Evolutionary conservation across 805 yeast species (phyloP), one percentile per base, ranked within the genome.

Genomic region (Pichia scutulata): DNA sequence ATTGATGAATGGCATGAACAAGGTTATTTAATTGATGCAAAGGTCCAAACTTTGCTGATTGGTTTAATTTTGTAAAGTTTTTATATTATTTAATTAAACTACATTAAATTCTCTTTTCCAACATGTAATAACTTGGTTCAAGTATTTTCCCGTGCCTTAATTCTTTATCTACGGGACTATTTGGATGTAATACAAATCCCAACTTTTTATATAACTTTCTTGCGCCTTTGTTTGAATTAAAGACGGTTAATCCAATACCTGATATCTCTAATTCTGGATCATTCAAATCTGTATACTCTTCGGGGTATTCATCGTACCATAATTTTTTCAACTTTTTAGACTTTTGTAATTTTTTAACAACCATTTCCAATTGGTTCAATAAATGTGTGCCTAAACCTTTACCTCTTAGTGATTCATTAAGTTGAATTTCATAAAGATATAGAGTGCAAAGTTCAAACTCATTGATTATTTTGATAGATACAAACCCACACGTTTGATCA

Each of bases 21-120:
- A 65, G 96, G 96, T 0, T 88, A 80, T 64, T 77, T 77, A 28
- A 71, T 92, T 30, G 99, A 93, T 68, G 92, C 96, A 1, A 80
- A 96, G 56, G 81, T 93, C 50, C 89, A 86, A 63, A 88, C 86
- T 60, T 77, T 89, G 45, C 95, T 97, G 14, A 81, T 82, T 49
- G 98, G 98, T 6, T 26, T 57, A 25, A 48, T 3, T 12, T 13
- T 46, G 7, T 18, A 18, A 22, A 21, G 2, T 36, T n/a, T 18
- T 26, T 21, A 28, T 13, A 28, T 8, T 8, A 7, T 28, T 28
- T 13, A 26, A 26, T 9, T 26, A 26, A 26, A 13, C 12, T 28
- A 28, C 14, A 13, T 28, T 28, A 41, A 2, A 50, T 24, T 19
- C 12, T 19, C 36, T 48, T 54, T 22, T 54, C 57, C 23, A 54